A percentile compares a stretch with the other conserved stretches of the same genome.
Evolutionary conservation across 1,284 basidiomycete species (phyloP).

Genomic region (Neotropicomus parvogracilis): DNA sequence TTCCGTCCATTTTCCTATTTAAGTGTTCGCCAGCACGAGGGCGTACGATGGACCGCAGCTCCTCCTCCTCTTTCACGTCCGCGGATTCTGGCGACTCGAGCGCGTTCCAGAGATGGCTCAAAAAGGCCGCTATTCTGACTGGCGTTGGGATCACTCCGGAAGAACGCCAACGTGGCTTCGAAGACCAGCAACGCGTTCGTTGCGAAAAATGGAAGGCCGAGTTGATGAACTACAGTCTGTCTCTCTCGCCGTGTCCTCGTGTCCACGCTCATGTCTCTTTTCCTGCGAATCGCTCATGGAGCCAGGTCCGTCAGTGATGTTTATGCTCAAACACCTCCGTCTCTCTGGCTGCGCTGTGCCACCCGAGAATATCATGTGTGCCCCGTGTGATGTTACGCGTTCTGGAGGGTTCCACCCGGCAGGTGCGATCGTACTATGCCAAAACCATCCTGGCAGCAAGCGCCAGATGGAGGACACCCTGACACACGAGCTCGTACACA

Average conservation of each 20-base stretch:
- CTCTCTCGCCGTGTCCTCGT: slow-evolving; percentile 14
- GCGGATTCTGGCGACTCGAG: slow-evolving; percentile 22
- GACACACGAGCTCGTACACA: slow-evolving; percentile 93
- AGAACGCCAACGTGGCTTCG: slow-evolving; percentile 36
- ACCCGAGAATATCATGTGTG: slow-evolving; percentile 73
- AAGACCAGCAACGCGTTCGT: slow-evolving; percentile 36
- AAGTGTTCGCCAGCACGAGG: background rate
- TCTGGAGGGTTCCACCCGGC: slow-evolving; percentile 83
- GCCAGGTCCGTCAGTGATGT: slow-evolving; percentile 78
- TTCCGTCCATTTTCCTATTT: slow-evolving; percentile 6
- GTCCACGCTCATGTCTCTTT: slow-evolving; percentile 7
- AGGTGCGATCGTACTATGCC: slow-evolving; percentile 79
- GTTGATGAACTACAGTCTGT: slow-evolving; percentile 48
- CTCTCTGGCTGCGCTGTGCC: slow-evolving; percentile 66
- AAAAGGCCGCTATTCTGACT: slow-evolving; percentile 40
- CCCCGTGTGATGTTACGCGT: slow-evolving; percentile 70
- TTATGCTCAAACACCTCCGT: slow-evolving; percentile 86
- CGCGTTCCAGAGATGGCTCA: slow-evolving; percentile 42
- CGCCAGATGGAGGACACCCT: slow-evolving; percentile 91
- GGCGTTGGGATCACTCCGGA: slow-evolving; percentile 41
- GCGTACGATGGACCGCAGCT: slow-evolving; percentile 13
- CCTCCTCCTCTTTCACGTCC: slow-evolving; percentile 24
- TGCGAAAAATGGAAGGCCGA: slow-evolving; percentile 54
- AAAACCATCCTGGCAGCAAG: slow-evolving; percentile 78
- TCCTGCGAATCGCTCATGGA: slow-evolving; percentile 8